Percentiles rank a stretch among this genome's conserved stretches.
phyloP scores from a whole-genome alignment of 371 early-diverging fungal species.

The Saksenaea oblongispora region DNA sequence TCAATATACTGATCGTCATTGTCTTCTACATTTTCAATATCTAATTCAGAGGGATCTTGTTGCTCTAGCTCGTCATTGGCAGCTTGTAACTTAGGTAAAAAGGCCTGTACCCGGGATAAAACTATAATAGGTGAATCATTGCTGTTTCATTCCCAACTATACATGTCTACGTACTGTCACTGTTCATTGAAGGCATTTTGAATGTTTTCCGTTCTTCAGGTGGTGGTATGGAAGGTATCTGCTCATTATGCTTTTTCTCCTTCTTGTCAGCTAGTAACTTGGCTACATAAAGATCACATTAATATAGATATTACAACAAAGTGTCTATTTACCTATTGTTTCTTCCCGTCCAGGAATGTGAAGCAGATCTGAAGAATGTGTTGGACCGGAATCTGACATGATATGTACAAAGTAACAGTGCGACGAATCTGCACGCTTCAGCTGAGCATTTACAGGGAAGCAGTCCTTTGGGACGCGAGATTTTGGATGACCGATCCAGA shows the following conservation, averaged over 20 bases:
- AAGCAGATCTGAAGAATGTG: conserved; percentile 25
- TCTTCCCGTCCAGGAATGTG: conserved; percentile 28
- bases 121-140: conserved; percentile 20
- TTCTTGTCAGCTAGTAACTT: conserved; percentile 7
- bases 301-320: background rate
- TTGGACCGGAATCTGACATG: conserved; percentile 12
- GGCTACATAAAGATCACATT: background rate
- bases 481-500: too few relatives aligned
- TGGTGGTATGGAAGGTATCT: conserved; percentile 15
- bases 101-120: conserved; percentile 56
- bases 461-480: too few relatives aligned
- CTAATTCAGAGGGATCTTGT: conserved; percentile 41
- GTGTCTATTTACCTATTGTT: conserved; percentile 17
- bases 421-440: background rate
- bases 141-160: background rate
- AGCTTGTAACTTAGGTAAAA: conserved; percentile 56
- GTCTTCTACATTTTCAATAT: conserved; percentile 60
- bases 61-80: conserved; percentile 53
- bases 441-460: too few relatives aligned
- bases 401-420: background rate
- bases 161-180: conserved; percentile 30
- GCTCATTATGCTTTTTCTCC: background rate
- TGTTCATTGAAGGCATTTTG: conserved; percentile 16
- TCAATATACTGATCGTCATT: conserved; percentile 61
- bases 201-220: conserved; percentile 25